phyloP scores from a whole-genome alignment of 192 early-diverging fungal genomes.

The Dissophora ornata region DNA sequence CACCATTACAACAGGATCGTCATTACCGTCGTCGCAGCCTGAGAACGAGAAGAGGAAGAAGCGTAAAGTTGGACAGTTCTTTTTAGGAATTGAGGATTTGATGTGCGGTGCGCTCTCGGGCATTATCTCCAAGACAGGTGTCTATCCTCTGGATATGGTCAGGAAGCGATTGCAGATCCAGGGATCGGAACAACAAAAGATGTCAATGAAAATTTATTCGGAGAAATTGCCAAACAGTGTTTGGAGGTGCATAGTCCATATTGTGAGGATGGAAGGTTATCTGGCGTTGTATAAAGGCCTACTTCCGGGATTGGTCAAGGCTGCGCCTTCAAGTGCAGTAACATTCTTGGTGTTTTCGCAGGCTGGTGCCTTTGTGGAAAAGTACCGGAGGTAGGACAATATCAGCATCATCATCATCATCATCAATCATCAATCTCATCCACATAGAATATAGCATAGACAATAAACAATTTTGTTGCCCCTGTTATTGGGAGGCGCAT shows the following conservation, averaged over 20 bases:
- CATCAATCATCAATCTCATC: too few species aligned
- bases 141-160: constrained; percentile 94
- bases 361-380: constrained; percentile 65
- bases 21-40: not conserved
- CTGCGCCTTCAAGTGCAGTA: constrained; percentile 84
- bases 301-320: constrained; percentile 87
- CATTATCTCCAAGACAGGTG: constrained; percentile 81
- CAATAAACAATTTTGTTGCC: too few species aligned
- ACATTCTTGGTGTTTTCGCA: constrained; percentile 88
- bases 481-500: too few species aligned
- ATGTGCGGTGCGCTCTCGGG: constrained; percentile 85
- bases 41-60: not conserved
- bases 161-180: constrained; percentile 76
- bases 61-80: constrained; percentile 4
- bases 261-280: constrained; percentile 80
- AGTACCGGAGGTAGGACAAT: constrained; percentile 4
- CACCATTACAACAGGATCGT: not conserved
- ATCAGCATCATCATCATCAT: too few species aligned
- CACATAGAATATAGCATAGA: too few species aligned
- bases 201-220: not conserved
- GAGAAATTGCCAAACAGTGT: constrained; percentile 63
- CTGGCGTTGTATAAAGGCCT: constrained; percentile 89
- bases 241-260: constrained; percentile 67
- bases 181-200: constrained; percentile 52
- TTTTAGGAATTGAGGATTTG: constrained; percentile 68